Evolutionary conservation across 148 eudicot genomes (phyloP).

Genomic region (Simmondsia chinensis): DNA sequence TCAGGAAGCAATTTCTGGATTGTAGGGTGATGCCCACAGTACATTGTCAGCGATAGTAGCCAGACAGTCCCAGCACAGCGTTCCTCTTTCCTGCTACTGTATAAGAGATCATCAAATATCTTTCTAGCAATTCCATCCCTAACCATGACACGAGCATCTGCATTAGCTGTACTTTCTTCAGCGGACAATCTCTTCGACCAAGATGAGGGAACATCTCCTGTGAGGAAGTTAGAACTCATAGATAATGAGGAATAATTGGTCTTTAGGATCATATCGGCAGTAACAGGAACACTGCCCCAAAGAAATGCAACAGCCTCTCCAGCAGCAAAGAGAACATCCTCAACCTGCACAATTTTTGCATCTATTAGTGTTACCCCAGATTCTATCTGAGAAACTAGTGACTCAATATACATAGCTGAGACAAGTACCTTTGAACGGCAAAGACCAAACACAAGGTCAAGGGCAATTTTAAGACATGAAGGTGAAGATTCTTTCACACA

Average conservation of each 20-base stretch:
- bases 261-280: conserved; percentile 69
- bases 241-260: conserved; percentile 89
- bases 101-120: conserved; percentile 77
- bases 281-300: conserved; percentile 97
- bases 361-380: too few species aligned
- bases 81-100: conserved; percentile 89
- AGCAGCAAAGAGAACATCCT: conserved; percentile 90
- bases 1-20: conserved; percentile 89
- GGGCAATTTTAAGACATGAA: conserved; percentile 46
- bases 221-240: conserved; percentile 70
- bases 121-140: conserved; percentile 67
- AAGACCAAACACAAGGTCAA: conserved; percentile 75
- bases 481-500: conserved; percentile 58
- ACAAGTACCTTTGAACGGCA: conserved; percentile 74
- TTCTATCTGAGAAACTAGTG: too few species aligned
- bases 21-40: conserved; percentile 71
- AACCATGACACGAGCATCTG: conserved; percentile 37
- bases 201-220: conserved; percentile 55
- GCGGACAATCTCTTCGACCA: conserved; percentile 27
- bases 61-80: conserved; percentile 97
- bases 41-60: conserved; percentile 83
- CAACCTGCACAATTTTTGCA: conserved; percentile 83
- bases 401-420: too few species aligned
- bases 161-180: conserved; percentile 33
- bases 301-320: conserved; percentile 95